Conservation (phyloP, 768 basidiomycete genomes). For the Phylloporus sp. region DNA sequence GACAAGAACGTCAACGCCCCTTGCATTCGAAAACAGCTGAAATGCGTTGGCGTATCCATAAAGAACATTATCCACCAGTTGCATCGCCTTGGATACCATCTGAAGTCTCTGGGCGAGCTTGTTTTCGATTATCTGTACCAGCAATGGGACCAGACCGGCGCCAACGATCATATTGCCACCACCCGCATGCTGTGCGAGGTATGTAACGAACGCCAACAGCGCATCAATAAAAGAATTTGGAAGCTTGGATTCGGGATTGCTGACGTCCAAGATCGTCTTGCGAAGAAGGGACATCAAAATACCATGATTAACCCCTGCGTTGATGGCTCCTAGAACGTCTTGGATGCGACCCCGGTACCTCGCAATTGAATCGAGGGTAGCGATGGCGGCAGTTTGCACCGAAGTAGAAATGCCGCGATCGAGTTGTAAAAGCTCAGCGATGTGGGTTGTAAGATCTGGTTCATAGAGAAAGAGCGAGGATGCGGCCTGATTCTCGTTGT, state of each 20-base stretch:
- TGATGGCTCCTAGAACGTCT: conserved; percentile 86
- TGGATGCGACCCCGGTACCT: conserved; percentile 77
- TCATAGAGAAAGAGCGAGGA: conserved; percentile 89
- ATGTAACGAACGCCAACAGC: conserved; percentile 79
- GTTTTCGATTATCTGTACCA: conserved; percentile 87
- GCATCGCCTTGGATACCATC: conserved; percentile 85
- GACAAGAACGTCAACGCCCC: conserved; percentile 82
- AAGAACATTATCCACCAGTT: conserved; percentile 86
- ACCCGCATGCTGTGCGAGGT: conserved; percentile 76
- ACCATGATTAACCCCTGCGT: conserved; percentile 95
- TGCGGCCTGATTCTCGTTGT: conserved; percentile 71
- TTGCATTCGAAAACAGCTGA: conserved; percentile 75
- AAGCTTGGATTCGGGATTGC: conserved; percentile 56
- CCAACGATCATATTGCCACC: conserved; percentile 93
- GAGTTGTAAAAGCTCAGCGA: conserved; percentile 85
- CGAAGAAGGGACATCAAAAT: conserved; percentile 86
- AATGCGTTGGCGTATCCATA: conserved; percentile 88
- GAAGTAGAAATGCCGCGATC: conserved; percentile 64
- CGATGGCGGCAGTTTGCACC: conserved; percentile 80
- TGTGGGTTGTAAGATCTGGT: conserved; percentile 83
- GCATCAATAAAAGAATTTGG: conserved; percentile 81
- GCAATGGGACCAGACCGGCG: conserved; percentile 82
- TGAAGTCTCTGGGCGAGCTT: conserved; percentile 60
- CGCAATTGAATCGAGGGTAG: conserved; percentile 86
- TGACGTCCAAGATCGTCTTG: conserved; percentile 71